Evolutionary conservation across 768 basidiomycete species (phyloP).

Genomic region (Hirschioporus abietinus): DNA sequence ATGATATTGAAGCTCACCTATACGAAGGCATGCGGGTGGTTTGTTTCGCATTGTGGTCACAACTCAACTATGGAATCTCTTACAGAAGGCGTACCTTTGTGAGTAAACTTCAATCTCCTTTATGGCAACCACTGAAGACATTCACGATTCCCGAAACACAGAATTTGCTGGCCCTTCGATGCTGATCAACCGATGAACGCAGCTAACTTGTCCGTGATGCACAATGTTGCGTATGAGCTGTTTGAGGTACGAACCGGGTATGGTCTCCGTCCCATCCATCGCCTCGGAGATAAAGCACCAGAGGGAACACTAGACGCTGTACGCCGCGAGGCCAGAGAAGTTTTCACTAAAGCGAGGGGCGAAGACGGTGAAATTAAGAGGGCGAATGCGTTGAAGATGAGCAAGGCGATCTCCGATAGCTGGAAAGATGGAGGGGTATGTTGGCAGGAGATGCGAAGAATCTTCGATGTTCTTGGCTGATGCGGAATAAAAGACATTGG

Average conservation of each 20-base stretch:
- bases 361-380: slow-evolving; percentile 17
- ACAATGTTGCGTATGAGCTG: slow-evolving; percentile 17
- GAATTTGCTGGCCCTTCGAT: slow-evolving; percentile 23
- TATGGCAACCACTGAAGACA: background rate
- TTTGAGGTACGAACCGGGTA: slow-evolving; percentile 18
- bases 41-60: slow-evolving; percentile 22
- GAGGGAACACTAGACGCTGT: slow-evolving; percentile 18
- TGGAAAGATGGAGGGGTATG: slow-evolving; percentile 14
- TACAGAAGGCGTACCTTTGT: slow-evolving; percentile 19
- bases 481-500: background rate
- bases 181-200: slow-evolving; percentile 22
- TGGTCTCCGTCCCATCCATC: slow-evolving; percentile 13
- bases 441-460: background rate
- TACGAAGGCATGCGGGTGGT: slow-evolving; percentile 19
- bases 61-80: slow-evolving; percentile 22
- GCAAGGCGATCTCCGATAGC: background rate
- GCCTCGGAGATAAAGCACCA: slow-evolving; percentile 13
- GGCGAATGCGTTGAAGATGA: slow-evolving; percentile 13
- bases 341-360: slow-evolving; percentile 15
- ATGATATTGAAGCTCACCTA: background rate
- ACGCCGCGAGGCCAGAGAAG: slow-evolving; percentile 10
- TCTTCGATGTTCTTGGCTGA: background rate
- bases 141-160: background rate
- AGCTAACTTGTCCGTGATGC: slow-evolving; percentile 14
- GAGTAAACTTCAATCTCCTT: background rate